Percentiles rank a stretch among this genome's conserved stretches.
Conservation (phyloP, 257 asterid genomes). For the Solanum pimpinellifolium region DNA sequence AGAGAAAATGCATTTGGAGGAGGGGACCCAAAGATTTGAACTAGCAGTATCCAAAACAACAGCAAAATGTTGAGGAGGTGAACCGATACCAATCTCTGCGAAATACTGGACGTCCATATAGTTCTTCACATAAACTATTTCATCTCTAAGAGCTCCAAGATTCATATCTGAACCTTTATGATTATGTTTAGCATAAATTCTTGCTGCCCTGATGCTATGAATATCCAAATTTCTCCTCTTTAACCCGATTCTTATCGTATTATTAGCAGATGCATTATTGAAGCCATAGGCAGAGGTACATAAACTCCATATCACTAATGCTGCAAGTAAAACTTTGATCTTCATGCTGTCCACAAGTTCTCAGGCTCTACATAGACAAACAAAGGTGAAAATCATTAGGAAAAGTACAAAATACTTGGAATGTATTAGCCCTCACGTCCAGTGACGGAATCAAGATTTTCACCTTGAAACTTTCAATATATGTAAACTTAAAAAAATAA, state of each 20-base stretch:
- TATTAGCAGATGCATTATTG: not conserved
- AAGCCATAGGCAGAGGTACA: not conserved
- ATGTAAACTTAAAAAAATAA: not conserved
- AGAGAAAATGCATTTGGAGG: conserved; percentile 20
- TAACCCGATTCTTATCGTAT: conserved; percentile 4
- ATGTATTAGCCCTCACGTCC: not conserved
- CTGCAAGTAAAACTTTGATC: not conserved
- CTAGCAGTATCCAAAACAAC: conserved; percentile 28
- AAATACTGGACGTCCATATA: conserved; percentile 18
- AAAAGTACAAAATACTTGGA: not conserved
- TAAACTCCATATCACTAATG: not conserved
- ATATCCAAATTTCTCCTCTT: conserved; percentile 10
- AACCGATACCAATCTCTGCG: conserved; percentile 21
- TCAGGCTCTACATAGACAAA: not conserved
- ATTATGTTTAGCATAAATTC: not conserved
- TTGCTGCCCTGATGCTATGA: not conserved
- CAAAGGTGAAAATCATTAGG: not conserved
- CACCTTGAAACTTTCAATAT: not conserved
- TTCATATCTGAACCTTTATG: not conserved
- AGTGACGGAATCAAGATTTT: not conserved
- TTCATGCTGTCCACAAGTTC: not conserved
- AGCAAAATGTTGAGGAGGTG: conserved; percentile 19
- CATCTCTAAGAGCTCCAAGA: not conserved
- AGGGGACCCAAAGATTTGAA: conserved; percentile 29
- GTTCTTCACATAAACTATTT: conserved; percentile 8